These are phyloP conservation scores for Fusarium sp. DNA, from an alignment of 2,329 filamentous ascomycete genomes.

Conservation along the genomic window DNA sequence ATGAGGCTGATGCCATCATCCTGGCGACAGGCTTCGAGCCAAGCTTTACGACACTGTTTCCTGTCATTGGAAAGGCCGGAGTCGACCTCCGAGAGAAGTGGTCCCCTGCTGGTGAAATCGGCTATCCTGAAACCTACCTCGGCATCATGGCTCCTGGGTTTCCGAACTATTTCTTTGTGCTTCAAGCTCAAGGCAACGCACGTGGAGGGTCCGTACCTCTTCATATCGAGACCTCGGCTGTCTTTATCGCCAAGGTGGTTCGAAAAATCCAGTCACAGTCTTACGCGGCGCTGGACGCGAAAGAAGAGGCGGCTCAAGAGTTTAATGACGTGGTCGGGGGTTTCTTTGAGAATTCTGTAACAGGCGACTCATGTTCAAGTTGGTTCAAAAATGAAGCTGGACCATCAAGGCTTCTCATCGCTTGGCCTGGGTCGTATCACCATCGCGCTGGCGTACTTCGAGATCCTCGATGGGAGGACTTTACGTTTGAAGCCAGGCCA, in stretches of 20 bases:
- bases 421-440: constrained; percentile 11
- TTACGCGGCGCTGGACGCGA: not conserved
- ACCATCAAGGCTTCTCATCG: not conserved
- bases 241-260: constrained; percentile 4
- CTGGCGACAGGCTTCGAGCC: not conserved
- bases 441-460: not conserved
- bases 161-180: constrained; percentile 7
- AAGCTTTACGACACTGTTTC: not conserved
- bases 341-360: constrained; percentile 7
- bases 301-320: not conserved
- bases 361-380: constrained; percentile 8
- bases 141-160: constrained; percentile 10
- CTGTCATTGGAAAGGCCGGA: not conserved
- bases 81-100: constrained; percentile 3
- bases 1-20: not conserved
- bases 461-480: constrained; percentile 12
- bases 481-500: not conserved
- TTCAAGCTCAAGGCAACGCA: constrained; percentile 2
- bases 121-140: constrained; percentile 9
- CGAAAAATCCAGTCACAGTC: constrained; percentile 6
- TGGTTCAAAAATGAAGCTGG: constrained; percentile 17
- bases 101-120: not conserved
- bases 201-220: constrained; percentile 7
- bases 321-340: constrained; percentile 18
- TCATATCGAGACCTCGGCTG: constrained; percentile 4